Conservation (phyloP, 805 yeast species). For the Yarrowia sp. region DNA sequence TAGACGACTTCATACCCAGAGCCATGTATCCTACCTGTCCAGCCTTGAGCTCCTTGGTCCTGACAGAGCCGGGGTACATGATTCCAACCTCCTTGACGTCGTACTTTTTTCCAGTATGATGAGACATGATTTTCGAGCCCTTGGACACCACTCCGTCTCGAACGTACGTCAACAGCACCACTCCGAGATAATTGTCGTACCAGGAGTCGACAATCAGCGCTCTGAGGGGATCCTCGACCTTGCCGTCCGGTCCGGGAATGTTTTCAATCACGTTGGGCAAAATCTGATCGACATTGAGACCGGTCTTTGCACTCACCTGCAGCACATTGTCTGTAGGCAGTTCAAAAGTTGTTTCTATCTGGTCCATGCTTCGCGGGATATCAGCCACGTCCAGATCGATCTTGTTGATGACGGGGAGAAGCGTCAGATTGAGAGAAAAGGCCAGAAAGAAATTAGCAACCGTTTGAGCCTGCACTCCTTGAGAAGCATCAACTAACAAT, state of each 20-base stretch:
- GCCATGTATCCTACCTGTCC: conserved; percentile 95
- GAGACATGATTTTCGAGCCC: conserved; percentile 74
- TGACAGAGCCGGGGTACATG: conserved; percentile 83
- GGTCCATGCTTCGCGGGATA: conserved; percentile 72
- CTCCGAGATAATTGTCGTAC: conserved; percentile 93
- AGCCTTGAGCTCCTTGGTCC: conserved; percentile 62
- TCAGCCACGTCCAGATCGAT: conserved; percentile 88
- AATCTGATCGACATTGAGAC: conserved; percentile 70
- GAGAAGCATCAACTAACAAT: conserved; percentile 86
- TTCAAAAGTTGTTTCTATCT: conserved; percentile 81
- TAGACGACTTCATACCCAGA: conserved; percentile 88
- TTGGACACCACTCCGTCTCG: conserved; percentile 76
- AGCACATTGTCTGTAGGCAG: conserved; percentile 69
- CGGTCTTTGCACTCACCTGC: conserved; percentile 90
- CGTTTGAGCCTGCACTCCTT: conserved; percentile 96
- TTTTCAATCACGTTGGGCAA: conserved; percentile 76
- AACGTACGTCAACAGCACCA: conserved; percentile 74
- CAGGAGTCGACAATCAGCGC: conserved; percentile 93
- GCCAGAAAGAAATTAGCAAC: conserved; percentile 96
- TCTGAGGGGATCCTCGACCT: conserved; percentile 50
- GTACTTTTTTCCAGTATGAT: conserved; percentile 69
- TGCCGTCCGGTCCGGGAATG: conserved; percentile 76
- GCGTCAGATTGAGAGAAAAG: conserved; percentile 71
- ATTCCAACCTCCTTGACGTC: conserved; percentile 93
- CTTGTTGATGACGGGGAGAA: conserved; percentile 88